Evolutionary conservation across 2,329 filamentous ascomycete genomes (phyloP).

Genomic region (Xylaria sp.): DNA sequence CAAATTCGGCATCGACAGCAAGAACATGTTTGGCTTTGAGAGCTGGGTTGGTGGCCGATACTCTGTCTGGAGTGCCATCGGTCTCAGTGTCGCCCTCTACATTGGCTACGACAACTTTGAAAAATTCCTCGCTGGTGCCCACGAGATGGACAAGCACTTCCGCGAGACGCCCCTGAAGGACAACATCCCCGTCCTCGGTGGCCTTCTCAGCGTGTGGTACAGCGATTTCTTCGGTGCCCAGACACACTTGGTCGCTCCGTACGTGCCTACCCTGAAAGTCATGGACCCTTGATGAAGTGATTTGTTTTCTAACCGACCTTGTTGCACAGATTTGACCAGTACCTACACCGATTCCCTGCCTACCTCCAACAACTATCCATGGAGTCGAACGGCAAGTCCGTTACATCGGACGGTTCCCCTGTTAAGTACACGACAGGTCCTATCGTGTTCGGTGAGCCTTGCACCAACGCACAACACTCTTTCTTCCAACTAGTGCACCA

Average conservation of each 20-base stretch:
- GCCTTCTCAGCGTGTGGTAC: constrained; percentile 97
- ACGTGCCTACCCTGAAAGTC: constrained; percentile 55
- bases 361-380: constrained; percentile 99
- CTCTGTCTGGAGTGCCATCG: constrained; percentile 99
- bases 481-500: constrained; percentile 99
- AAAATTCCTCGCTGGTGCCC: constrained; percentile 91
- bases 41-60: constrained; percentile 99
- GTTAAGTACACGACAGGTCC: constrained; percentile 98
- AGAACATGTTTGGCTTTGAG: constrained; percentile 99
- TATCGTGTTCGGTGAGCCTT: constrained; percentile 96
- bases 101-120: constrained; percentile 98
- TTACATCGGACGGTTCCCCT: constrained; percentile 86
- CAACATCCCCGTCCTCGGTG: constrained; percentile 94
- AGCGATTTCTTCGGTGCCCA: constrained; percentile 98
- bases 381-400: constrained; percentile 99
- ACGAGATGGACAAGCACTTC: constrained; percentile 99
- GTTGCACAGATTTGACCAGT: constrained; percentile 85
- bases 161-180: constrained; percentile 86
- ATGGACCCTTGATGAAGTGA: background rate
- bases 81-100: constrained; percentile 92
- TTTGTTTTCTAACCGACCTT: constrained; percentile 7
- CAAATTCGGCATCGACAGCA: constrained; percentile 98
- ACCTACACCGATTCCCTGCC: constrained; percentile 97
- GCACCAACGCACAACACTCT: constrained; percentile 98
- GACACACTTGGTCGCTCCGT: constrained; percentile 96